These are phyloP conservation scores for Vaccinium corymbosum DNA, from an alignment of 148 eudicot genomes.

Conservation along the genomic window DNA sequence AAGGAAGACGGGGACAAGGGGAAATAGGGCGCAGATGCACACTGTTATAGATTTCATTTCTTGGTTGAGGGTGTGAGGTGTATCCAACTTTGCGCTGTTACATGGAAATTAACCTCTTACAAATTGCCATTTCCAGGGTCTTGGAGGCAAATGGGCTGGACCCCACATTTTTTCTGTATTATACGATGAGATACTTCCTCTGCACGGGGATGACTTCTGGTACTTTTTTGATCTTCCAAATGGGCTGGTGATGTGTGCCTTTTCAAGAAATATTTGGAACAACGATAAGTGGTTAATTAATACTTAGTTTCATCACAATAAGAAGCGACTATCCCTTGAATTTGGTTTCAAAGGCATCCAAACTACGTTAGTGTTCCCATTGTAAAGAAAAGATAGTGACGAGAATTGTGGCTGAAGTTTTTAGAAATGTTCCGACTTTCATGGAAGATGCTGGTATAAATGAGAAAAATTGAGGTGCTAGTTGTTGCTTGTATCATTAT, in stretches of 20 bases:
- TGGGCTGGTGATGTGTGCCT: conserved; percentile 6
- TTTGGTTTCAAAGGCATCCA: neutral
- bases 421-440: neutral
- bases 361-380: neutral
- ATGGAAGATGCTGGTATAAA: conserved; percentile 3
- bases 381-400: neutral
- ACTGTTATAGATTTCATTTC: neutral
- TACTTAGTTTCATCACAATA: neutral
- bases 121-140: conserved; percentile 6
- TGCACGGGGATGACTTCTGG: neutral
- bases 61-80: neutral
- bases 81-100: neutral
- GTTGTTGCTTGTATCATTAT: neutral
- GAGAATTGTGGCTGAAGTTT: neutral
- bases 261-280: neutral
- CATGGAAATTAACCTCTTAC: conserved; percentile 1
- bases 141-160: neutral
- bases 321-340: neutral
- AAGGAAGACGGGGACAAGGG: neutral
- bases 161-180: neutral
- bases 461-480: neutral
- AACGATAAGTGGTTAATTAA: neutral
- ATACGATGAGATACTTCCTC: neutral
- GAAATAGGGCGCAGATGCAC: neutral
- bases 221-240: conserved; percentile 9